Evolutionary conservation across 2,329 filamentous ascomycete genomes (phyloP), one percentile per base, ranked within the genome.

Genomic region (Lecanicillium sp.): DNA sequence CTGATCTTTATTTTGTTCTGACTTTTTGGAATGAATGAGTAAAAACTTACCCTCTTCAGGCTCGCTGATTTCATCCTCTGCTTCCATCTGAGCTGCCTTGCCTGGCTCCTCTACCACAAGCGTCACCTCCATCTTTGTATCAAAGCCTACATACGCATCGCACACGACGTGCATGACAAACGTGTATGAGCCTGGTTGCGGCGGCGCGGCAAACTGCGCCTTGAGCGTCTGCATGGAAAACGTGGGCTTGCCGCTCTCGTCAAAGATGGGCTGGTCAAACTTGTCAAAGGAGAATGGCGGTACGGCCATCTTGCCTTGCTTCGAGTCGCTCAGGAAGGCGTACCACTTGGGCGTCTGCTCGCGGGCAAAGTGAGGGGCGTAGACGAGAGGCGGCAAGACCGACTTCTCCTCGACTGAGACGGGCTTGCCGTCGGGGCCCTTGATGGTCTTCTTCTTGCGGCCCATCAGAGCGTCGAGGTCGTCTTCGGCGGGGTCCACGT

Each of bases 161-260:
- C 89, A 95, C 38, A 96, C 72, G 46, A 95, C 70, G 60, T 96
- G 83, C 80, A 96, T 85, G 44, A 88, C 83, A 57, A 98, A 98
- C 2, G 85, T 89, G 65, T 95, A 98, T 59, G 89, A 83, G 33
- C 90, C 92, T 5, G 86, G 77, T 57, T 95, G 85, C 17, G 90
- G 88, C 31, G 92, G 92, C 2, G 92, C 90, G 48, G 90, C 86
- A 62, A 98, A 98, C 59, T 95, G 87, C 59, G 94, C 90, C 71
- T 95, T 96, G 54, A 96, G 71, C 3, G 92, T 98, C 62, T 96
- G 89, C 65, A 98, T 82, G 53, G 89, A 83, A 66, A 86, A 98
- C 3, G 92, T 96, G 3, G 90, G 90, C 57, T 84, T 85, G 51
- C 85, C 87, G 45, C 80, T 73, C 29, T 78, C 79, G 50, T 84